These are phyloP conservation scores for Quercus robur DNA, from an alignment of 306 rosid genomes.

Conservation along the genomic window DNA sequence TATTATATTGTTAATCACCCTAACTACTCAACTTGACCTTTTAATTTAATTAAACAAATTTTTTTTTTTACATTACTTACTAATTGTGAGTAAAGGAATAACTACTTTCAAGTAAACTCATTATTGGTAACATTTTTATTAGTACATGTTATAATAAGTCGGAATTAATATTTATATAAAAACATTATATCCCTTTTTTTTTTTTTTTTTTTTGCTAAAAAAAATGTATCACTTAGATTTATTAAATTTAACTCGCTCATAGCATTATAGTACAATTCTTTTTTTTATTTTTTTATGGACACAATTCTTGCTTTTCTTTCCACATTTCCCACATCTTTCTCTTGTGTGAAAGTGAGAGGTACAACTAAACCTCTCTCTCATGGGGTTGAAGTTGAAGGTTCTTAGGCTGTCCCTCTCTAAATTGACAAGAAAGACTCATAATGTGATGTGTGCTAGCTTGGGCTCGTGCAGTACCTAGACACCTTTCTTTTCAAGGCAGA, in stretches of 20 bases:
- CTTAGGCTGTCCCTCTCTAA: slow-evolving; percentile 58
- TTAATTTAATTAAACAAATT: no score
- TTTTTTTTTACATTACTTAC: no score
- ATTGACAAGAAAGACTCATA: slow-evolving; percentile 61
- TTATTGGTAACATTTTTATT: no score
- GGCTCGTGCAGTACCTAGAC: slow-evolving; percentile 48
- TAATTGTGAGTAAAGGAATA: no score
- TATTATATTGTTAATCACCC: no score
- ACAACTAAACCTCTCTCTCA: slow-evolving; percentile 18
- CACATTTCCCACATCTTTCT: slow-evolving; percentile 37
- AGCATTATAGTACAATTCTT: background rate
- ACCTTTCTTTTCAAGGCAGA: slow-evolving; percentile 49
- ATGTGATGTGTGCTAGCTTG: slow-evolving; percentile 51
- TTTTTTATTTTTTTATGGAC: background rate
- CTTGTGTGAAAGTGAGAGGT: slow-evolving; percentile 66
- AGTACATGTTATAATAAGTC: no score
- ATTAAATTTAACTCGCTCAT: no score
- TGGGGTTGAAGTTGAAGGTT: slow-evolving; percentile 36
- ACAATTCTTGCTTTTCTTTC: slow-evolving; percentile 19
- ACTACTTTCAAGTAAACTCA: no score
- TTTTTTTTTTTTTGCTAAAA: no score
- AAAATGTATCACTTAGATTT: no score
- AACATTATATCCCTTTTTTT: background rate
- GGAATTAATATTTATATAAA: no score
- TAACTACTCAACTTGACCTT: no score